phyloP scores from a whole-genome alignment of 2,329 filamentous ascomycete species.

The Colletotrichum sp. region DNA sequence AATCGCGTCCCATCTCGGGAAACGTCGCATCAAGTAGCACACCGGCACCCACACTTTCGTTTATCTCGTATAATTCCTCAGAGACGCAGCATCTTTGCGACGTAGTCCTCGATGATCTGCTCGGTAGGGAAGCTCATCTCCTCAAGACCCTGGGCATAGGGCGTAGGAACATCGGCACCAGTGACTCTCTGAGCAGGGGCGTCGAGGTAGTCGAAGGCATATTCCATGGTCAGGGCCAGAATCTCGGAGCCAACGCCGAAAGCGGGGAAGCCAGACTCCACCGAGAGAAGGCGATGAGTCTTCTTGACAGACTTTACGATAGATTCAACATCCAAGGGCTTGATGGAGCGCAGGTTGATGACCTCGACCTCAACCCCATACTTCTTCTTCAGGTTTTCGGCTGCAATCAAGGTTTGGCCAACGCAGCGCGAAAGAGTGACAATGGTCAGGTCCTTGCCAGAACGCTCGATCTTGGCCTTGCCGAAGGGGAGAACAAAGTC shows the following conservation, averaged over 20 bases:
- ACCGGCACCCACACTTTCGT: neutral
- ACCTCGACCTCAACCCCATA: conserved; percentile 97
- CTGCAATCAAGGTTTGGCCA: conserved; percentile 86
- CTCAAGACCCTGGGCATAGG: conserved; percentile 92
- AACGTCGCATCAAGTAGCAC: neutral
- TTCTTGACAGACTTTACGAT: conserved; percentile 99
- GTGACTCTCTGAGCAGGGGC: conserved; percentile 93
- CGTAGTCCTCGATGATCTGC: conserved; percentile 83
- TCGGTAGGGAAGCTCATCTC: conserved; percentile 95
- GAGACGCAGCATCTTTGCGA: conserved; percentile 85
- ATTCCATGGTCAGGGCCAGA: conserved; percentile 94
- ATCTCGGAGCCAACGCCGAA: conserved; percentile 95
- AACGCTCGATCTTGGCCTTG: conserved; percentile 98
- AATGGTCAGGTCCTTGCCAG: conserved; percentile 94
- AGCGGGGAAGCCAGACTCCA: conserved; percentile 95
- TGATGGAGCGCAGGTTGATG: conserved; percentile 96
- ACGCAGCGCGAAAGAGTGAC: conserved; percentile 95
- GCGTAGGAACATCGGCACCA: conserved; percentile 95
- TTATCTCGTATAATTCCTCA: conserved; percentile 44
- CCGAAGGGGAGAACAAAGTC: conserved; percentile 98
- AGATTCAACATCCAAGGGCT: conserved; percentile 92
- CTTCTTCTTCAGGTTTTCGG: conserved; percentile 91
- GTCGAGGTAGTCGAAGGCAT: conserved; percentile 96
- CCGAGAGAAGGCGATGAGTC: conserved; percentile 87
- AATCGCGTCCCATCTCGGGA: neutral